These are phyloP conservation scores for Colletotrichum chlorophyti DNA, from an alignment of 2,329 filamentous ascomycete genomes.

Conservation along the genomic window DNA sequence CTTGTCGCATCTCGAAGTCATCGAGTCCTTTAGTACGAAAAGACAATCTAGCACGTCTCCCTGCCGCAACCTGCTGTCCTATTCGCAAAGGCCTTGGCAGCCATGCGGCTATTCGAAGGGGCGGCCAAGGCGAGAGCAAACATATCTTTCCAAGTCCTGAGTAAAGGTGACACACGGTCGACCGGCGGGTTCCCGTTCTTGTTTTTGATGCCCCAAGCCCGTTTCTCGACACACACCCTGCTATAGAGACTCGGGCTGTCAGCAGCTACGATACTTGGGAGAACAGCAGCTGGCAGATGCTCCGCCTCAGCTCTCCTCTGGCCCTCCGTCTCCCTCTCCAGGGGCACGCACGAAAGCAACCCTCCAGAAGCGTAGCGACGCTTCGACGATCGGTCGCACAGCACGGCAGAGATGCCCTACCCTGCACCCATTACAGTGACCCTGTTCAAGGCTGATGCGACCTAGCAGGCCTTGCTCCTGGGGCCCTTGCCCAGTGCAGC, in stretches of 20 bases:
- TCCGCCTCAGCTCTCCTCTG: no score
- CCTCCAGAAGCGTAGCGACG: no score
- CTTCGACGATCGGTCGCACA: no score
- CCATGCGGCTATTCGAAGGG: constrained; percentile 17
- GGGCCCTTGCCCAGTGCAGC: constrained; percentile 16
- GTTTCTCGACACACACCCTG: not conserved
- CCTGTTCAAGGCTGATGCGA: constrained; percentile 27
- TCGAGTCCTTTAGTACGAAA: not conserved
- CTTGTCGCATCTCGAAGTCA: not conserved
- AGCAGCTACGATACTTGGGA: no score
- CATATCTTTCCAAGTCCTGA: not conserved
- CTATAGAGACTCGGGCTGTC: no score
- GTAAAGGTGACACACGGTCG: not conserved
- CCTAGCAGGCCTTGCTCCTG: constrained; percentile 10
- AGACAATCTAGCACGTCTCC: not conserved
- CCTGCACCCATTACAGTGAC: constrained; percentile 5
- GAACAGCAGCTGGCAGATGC: no score
- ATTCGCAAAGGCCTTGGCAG: constrained; percentile 12
- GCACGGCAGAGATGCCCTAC: no score
- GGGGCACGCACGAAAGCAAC: no score
- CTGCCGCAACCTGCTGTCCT: not conserved
- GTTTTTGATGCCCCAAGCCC: not conserved
- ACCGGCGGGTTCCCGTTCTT: no score
- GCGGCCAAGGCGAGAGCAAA: constrained; percentile 21
- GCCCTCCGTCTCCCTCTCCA: no score